These are phyloP conservation scores for Cardamine occulta DNA, from an alignment of 345 rosid species.

Conservation along the genomic window DNA sequence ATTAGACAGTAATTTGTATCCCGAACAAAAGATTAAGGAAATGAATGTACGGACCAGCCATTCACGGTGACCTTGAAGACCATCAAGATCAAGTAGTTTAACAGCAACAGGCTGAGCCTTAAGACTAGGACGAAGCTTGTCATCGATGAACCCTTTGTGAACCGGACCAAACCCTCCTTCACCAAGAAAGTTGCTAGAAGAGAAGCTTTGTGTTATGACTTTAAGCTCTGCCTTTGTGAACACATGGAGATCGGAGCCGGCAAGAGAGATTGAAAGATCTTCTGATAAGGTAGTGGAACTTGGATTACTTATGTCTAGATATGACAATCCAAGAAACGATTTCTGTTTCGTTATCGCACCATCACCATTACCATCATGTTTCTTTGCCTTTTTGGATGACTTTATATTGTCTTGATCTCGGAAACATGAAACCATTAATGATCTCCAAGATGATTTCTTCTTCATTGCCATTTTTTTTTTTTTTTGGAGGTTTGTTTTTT, in stretches of 20 bases:
- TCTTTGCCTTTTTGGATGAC: conserved; percentile 47
- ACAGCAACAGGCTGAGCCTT: conserved; percentile 88
- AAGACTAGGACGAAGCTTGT: conserved; percentile 72
- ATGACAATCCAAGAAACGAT: conserved; percentile 59
- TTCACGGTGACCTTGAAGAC: conserved; percentile 84
- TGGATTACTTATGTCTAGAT: conserved; percentile 72
- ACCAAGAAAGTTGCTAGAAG: conserved; percentile 71
- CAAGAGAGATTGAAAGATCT: conserved; percentile 81
- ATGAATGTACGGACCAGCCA: conserved; percentile 70
- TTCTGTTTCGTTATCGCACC: conserved; percentile 47
- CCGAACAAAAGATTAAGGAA: neutral
- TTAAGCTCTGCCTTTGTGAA: conserved; percentile 75
- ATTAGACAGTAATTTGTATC: neutral
- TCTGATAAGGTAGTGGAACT: conserved; percentile 57
- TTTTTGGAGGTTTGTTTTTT: neutral
- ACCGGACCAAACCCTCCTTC: conserved; percentile 95
- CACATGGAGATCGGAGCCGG: conserved; percentile 74
- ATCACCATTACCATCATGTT: conserved; percentile 39
- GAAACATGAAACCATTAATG: conserved; percentile 58
- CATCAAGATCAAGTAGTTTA: conserved; percentile 73
- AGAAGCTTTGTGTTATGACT: conserved; percentile 76
- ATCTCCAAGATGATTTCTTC: conserved; percentile 61
- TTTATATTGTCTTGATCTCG: conserved; percentile 18
- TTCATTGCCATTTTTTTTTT: conserved; percentile 40
- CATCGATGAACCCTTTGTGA: conserved; percentile 87